Evolutionary conservation across 768 basidiomycete species (phyloP).

Genomic region (Pilatotrama ljubarskyi): DNA sequence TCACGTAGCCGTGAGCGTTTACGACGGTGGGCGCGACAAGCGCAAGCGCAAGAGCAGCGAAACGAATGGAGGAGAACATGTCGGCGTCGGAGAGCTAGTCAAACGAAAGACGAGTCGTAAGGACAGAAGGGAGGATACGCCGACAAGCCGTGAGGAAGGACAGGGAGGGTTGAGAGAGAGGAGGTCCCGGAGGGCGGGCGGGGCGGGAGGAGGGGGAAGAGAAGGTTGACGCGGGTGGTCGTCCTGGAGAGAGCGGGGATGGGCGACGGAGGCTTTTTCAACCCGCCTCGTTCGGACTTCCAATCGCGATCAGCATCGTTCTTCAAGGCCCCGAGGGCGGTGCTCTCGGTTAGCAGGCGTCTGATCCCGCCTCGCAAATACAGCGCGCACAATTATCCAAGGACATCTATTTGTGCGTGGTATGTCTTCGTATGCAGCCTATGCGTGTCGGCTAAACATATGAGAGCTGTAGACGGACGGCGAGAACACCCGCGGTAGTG

Average conservation of each 20-base stretch:
- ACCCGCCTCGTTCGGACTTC: constrained; percentile 13
- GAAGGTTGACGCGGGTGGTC: constrained; percentile 21
- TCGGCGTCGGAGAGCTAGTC: constrained; percentile 7
- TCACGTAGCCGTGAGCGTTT: constrained; percentile 30
- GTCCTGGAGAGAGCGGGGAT: constrained; percentile 9
- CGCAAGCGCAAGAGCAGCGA: constrained; percentile 8
- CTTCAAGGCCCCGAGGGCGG: background rate
- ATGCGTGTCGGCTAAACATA: background rate
- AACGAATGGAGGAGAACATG: constrained; percentile 16
- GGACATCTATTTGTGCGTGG: background rate
- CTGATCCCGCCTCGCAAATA: constrained; percentile 1
- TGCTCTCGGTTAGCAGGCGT: constrained; percentile 11
- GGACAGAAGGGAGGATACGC: constrained; percentile 15
- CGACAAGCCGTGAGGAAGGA: constrained; percentile 8
- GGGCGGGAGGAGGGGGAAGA: background rate
- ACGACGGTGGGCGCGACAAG: constrained; percentile 20
- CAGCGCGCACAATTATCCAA: background rate
- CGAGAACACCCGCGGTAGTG: background rate
- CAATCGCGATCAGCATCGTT: constrained; percentile 2
- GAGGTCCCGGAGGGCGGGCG: background rate
- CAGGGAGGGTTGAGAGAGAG: constrained; percentile 9
- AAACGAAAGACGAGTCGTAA: constrained; percentile 19
- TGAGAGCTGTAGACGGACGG: background rate
- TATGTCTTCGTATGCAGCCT: background rate
- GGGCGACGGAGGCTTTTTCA: constrained; percentile 8